phyloP scores from a whole-genome alignment of 352 stramenopile species.

The Phytophthora melonis region DNA sequence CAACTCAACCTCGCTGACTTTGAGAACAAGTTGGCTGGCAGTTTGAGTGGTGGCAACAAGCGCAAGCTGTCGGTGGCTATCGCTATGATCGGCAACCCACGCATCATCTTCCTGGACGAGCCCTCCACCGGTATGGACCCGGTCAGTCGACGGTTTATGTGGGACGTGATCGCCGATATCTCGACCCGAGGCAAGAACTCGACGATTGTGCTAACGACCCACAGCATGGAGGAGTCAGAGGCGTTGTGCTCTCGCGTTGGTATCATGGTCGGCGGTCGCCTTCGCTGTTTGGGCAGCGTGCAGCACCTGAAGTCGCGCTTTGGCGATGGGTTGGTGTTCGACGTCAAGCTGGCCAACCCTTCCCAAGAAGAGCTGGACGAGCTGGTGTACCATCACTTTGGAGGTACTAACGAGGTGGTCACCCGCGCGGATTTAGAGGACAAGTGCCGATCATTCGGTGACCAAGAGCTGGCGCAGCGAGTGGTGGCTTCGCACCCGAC shows the following conservation, averaged over 20 bases:
- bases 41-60: constrained; percentile 94
- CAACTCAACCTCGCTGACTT: constrained; percentile 87
- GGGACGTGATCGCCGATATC: constrained; percentile 89
- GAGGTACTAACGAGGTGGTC: constrained; percentile 42
- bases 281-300: constrained; percentile 87
- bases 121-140: constrained; percentile 95
- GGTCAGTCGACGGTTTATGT: constrained; percentile 94
- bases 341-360: constrained; percentile 60
- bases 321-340: constrained; percentile 87
- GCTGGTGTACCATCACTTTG: constrained; percentile 34
- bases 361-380: constrained; percentile 48
- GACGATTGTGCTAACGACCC: constrained; percentile 93
- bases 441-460: constrained; percentile 56
- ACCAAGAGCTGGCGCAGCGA: constrained; percentile 46
- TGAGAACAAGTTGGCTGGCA: constrained; percentile 80
- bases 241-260: constrained; percentile 95
- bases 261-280: constrained; percentile 92
- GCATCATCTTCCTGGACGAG: constrained; percentile 94
- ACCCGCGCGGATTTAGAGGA: constrained; percentile 43
- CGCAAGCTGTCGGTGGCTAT: constrained; percentile 95
- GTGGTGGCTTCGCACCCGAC: constrained; percentile 68
- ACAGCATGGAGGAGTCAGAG: constrained; percentile 98
- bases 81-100: constrained; percentile 93
- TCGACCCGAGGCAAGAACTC: constrained; percentile 71
- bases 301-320: constrained; percentile 94